Evolutionary conservation across 495 filamentous ascomycete genomes (phyloP).

Genomic region (Poronia punctata): DNA sequence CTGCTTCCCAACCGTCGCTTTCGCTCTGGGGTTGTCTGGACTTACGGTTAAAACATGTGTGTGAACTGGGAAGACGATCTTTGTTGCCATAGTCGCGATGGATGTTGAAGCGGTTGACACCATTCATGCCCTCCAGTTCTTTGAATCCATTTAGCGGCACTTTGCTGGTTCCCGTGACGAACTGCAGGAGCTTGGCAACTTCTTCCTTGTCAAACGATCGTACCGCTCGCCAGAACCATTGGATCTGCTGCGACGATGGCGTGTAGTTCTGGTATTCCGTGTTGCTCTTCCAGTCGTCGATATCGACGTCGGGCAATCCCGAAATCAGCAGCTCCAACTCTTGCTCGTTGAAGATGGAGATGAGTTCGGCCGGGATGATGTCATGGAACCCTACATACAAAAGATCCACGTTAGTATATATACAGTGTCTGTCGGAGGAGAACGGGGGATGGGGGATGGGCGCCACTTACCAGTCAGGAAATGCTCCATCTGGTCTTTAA

Average conservation of each 20-base stretch:
- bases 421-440: no score
- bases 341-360: slow-evolving; percentile 98
- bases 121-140: slow-evolving; percentile 99
- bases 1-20: no score
- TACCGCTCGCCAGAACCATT: slow-evolving; percentile 99
- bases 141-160: slow-evolving; percentile 98
- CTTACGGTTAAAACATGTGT: slow-evolving; percentile 99
- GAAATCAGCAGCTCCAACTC: slow-evolving; percentile 96
- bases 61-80: slow-evolving; percentile 88
- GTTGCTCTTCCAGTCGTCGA: slow-evolving; percentile 98
- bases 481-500: slow-evolving; percentile 87
- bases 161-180: slow-evolving; percentile 97
- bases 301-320: slow-evolving; percentile 91
- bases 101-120: slow-evolving; percentile 96
- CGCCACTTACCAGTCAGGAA: slow-evolving; percentile 90
- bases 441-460: no score
- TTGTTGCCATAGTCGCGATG: slow-evolving; percentile 98
- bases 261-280: slow-evolving; percentile 98
- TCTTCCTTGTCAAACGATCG: slow-evolving; percentile 99
- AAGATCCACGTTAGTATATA: no score
- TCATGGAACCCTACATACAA: slow-evolving; percentile 98
- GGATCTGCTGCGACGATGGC: slow-evolving; percentile 88
- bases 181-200: slow-evolving; percentile 92
- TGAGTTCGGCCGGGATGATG: slow-evolving; percentile 88
- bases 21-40: no score